phyloP scores from a whole-genome alignment of 2,329 filamentous ascomycete genomes.

The Trichoderma sp. region DNA sequence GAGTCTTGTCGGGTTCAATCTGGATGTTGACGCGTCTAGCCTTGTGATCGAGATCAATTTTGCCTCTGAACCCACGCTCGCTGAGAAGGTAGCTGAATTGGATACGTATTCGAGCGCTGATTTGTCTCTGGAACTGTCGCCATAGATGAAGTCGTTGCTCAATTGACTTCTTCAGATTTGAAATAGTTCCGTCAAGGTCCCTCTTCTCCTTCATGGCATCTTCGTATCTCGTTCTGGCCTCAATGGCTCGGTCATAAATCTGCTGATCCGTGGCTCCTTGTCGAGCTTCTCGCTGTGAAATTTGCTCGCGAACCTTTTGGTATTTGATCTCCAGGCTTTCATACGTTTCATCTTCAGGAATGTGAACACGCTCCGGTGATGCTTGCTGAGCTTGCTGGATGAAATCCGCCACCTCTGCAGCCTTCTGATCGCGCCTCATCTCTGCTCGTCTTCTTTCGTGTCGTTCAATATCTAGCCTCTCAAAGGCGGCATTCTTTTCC shows the following conservation, averaged over 20 bases:
- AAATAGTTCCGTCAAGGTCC: conserved; percentile 46
- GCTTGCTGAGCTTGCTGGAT: conserved; percentile 56
- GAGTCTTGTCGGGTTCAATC: conserved; percentile 71
- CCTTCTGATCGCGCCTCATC: conserved; percentile 50
- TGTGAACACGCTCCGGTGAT: conserved; percentile 57
- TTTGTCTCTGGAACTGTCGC: conserved; percentile 77
- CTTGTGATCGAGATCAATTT: conserved; percentile 75
- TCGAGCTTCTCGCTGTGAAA: conserved; percentile 58
- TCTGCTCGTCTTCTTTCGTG: conserved; percentile 49
- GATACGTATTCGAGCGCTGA: conserved; percentile 81
- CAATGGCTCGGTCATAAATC: conserved; percentile 54
- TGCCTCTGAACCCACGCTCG: conserved; percentile 85
- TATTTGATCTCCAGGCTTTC: conserved; percentile 57
- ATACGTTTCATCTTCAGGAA: conserved; percentile 66
- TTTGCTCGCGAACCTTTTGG: conserved; percentile 56
- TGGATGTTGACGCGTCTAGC: conserved; percentile 74
- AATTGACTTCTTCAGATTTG: conserved; percentile 60
- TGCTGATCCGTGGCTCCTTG: conserved; percentile 66
- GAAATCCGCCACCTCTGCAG: conserved; percentile 54
- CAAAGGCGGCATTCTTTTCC: conserved; percentile 64
- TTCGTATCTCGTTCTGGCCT: conserved; percentile 46
- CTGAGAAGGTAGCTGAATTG: conserved; percentile 87
- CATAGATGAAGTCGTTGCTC: conserved; percentile 72
- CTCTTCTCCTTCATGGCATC: conserved; percentile 46
- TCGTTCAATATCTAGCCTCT: conserved; percentile 52